Base-by-base conservation (phyloP, 1,139 yeast species). In the Candida albicans region DNA sequence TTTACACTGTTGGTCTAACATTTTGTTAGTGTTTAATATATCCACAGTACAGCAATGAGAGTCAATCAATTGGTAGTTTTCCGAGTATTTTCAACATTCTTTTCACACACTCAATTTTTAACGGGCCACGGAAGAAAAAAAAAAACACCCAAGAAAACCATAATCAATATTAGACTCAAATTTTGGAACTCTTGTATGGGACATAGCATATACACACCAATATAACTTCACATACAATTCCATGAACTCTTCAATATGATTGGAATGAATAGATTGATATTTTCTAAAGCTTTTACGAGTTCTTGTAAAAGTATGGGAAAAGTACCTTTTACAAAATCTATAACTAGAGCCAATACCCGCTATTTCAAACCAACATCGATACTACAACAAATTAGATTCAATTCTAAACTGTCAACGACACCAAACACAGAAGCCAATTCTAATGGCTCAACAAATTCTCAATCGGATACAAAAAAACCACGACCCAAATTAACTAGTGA, bases 401-500 rank as follows among this genome's bases (percentile, higher is more conserved):
- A 42, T 18, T 38, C 41, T 6, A 36, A 30, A 3, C 27, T 37
- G 8, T 8, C 37, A 30, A 13, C 42, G 3, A 13, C 34, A 32
- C 10, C 27, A 15, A 15, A 18, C 10, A 35, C 35, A 24, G 8
- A 10, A 29, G 13, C 31, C 25, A 29, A 34, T 38, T 22, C 22
- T 29, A 28, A 38, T 18, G 18, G 4, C 4, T 35, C 35, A 33
- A 37, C 31, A 38, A 39, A 29, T 28, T 26, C 7, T 13, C 41
- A 12, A 10, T 41, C 35, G 36, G 28, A 33, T 10, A 11, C 39
- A 8, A 42, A 26, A 37, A 44, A 35, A 29, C 8, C 12, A 29
- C 42, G 25, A 49, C 42, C 35, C 14, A 46, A 28, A 30, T 45
- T 32, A 39, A 40, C 18, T 45, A 52, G 22, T 13, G 71, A 67